Evolutionary conservation across 768 basidiomycete species (phyloP).

Genomic region (Boletus rufocinnamomeus): DNA sequence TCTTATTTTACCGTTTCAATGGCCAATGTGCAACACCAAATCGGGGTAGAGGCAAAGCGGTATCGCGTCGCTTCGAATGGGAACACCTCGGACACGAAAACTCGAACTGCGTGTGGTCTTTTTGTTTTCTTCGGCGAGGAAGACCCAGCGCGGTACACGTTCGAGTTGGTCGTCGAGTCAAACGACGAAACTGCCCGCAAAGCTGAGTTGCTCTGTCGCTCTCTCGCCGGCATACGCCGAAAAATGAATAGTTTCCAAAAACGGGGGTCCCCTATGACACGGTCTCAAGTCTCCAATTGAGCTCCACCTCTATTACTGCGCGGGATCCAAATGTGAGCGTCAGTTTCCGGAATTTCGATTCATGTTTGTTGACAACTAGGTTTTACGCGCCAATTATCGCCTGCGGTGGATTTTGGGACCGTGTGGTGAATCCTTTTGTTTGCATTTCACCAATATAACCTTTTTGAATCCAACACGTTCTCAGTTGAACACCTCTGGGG

Average conservation of each 20-base stretch:
- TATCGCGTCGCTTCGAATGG: slow-evolving; percentile 2
- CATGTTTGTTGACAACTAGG: too few relatives aligned
- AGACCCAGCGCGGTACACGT: slow-evolving; percentile 2
- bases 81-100: slow-evolving; percentile 2
- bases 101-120: neutral
- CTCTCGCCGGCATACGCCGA: slow-evolving; percentile 25
- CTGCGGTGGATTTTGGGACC: neutral
- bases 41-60: slow-evolving; percentile 19
- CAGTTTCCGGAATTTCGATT: too few relatives aligned
- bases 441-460: too few relatives aligned
- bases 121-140: slow-evolving; percentile 1
- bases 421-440: neutral
- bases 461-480: too few relatives aligned
- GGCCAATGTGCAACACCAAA: slow-evolving; percentile 18
- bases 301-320: neutral
- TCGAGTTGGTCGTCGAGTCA: slow-evolving; percentile 11
- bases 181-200: neutral
- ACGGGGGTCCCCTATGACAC: neutral
- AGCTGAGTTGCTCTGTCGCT: slow-evolving; percentile 17
- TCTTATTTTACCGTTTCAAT: slow-evolving; percentile 10
- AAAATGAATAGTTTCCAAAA: slow-evolving; percentile 12
- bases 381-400: too few relatives aligned
- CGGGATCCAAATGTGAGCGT: too few relatives aligned
- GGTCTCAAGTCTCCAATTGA: neutral
- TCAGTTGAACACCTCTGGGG: too few relatives aligned